Evolutionary conservation across 257 asterid species (phyloP).

Genomic region (Osmanthus fragrans): DNA sequence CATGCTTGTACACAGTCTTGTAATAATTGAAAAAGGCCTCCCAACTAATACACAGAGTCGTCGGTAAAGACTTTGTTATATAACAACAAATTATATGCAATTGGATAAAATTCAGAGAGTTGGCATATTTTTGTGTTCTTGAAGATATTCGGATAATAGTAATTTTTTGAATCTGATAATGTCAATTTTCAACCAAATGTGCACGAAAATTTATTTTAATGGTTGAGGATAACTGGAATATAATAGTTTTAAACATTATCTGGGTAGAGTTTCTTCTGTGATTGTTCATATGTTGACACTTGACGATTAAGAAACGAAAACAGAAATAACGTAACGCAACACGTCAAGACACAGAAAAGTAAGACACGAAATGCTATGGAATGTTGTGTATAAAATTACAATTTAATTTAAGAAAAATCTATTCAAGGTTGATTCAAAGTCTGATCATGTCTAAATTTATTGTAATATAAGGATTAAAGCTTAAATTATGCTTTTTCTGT

Average conservation of each 20-base stretch:
- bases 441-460: neutral
- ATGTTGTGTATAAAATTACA: neutral
- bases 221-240: slow-evolving; percentile 26
- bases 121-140: slow-evolving; percentile 28
- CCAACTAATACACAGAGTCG: slow-evolving; percentile 33
- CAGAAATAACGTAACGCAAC: neutral
- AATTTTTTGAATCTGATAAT: neutral
- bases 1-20: slow-evolving; percentile 20
- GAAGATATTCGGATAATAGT: slow-evolving; percentile 30
- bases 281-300: slow-evolving; percentile 30
- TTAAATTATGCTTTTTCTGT: neutral
- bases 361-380: neutral
- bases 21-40: slow-evolving; percentile 34
- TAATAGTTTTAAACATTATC: slow-evolving; percentile 17
- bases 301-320: slow-evolving; percentile 11
- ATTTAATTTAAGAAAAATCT: neutral
- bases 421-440: too few relatives aligned
- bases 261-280: slow-evolving; percentile 30
- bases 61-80: slow-evolving; percentile 42
- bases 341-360: neutral
- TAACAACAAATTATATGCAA: slow-evolving; percentile 37
- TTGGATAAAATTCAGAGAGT: slow-evolving; percentile 9
- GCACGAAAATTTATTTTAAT: slow-evolving; percentile 40
- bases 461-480: neutral
- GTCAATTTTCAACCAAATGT: slow-evolving; percentile 20